These are phyloP conservation scores for Bolboschoenus planiculmis DNA, from an alignment of 176 grass and related monocot genomes.

Conservation along the genomic window DNA sequence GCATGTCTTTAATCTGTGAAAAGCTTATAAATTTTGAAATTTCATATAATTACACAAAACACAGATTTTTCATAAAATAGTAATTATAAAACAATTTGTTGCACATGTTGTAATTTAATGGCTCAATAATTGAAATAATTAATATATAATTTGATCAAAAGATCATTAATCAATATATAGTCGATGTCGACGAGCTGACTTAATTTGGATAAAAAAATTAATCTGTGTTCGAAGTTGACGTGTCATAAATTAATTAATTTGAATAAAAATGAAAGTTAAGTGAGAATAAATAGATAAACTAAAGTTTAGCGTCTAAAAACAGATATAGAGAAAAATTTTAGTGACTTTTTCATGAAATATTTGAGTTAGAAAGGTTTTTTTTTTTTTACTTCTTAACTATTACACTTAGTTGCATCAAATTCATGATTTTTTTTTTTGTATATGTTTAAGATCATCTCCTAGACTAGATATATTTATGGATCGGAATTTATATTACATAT, in stretches of 20 bases:
- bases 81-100: not conserved
- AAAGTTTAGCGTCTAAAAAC: not conserved
- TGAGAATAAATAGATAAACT: not conserved
- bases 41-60: too few relatives aligned
- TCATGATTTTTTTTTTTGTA: too few relatives aligned
- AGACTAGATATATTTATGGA: not conserved
- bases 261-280: not conserved
- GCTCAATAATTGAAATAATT: not conserved
- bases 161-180: not conserved
- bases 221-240: not conserved
- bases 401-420: too few relatives aligned
- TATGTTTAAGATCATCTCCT: not conserved
- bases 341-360: too few relatives aligned
- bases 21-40: not conserved
- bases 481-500: too few relatives aligned
- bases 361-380: too few relatives aligned
- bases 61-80: not conserved
- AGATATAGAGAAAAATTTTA: not conserved
- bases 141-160: not conserved
- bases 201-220: not conserved
- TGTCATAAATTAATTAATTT: not conserved
- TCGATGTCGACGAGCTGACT: not conserved
- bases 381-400: too few relatives aligned
- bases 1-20: not conserved
- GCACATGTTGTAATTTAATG: not conserved